Conservation (phyloP, 345 rosid genomes). For the Aquilaria sinensis region DNA sequence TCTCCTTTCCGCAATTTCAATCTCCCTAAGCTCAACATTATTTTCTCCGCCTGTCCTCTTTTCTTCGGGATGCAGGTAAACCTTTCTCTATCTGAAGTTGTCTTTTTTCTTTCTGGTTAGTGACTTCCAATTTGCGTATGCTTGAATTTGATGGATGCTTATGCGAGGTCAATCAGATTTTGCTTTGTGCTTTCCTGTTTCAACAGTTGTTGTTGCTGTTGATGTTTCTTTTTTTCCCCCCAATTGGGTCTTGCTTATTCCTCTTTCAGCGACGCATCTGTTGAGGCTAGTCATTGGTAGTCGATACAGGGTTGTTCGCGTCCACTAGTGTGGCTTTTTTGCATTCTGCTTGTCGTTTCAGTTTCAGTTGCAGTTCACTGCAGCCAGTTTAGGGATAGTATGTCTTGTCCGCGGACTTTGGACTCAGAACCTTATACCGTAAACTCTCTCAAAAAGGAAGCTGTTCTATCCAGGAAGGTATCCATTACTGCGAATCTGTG, state of each 20-base stretch:
- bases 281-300: not conserved
- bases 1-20: conserved; percentile 15
- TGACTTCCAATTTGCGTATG: no score
- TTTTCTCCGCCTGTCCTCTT: conserved; percentile 28
- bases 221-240: not conserved
- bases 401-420: conserved; percentile 9
- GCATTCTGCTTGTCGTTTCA: conserved; percentile 12
- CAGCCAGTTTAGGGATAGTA: conserved; percentile 3
- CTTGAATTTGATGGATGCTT: not conserved
- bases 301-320: conserved; percentile 19
- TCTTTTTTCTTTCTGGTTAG: not conserved
- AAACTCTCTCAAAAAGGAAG: conserved; percentile 10
- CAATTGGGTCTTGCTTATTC: not conserved
- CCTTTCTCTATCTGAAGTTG: no score
- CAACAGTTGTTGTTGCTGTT: not conserved
- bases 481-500: conserved; percentile 5
- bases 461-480: not conserved
- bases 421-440: conserved; percentile 12
- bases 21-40: conserved; percentile 5
- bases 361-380: conserved; percentile 8
- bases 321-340: conserved; percentile 13
- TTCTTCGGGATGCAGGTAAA: conserved; percentile 60
- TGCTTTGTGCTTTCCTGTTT: not conserved
- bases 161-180: not conserved
- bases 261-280: not conserved